A percentile compares a stretch with the other conserved stretches of the same genome.
These are phyloP conservation scores for Huntiella bhutanensis DNA, from an alignment of 2,329 filamentous ascomycete genomes.

Conservation along the genomic window DNA sequence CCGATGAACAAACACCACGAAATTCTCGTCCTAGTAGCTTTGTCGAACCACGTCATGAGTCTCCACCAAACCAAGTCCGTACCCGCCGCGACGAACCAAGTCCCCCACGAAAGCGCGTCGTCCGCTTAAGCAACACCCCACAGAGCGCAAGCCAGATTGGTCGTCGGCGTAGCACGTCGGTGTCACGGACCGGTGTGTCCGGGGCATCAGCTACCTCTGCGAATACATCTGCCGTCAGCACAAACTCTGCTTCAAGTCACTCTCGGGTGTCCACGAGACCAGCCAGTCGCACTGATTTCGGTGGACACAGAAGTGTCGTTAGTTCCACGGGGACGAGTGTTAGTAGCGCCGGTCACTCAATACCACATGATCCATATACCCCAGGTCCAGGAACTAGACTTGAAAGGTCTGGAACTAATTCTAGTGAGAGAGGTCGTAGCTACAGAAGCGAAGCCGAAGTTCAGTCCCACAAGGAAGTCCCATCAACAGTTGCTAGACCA, in stretches of 20 bases:
- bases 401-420: conserved; percentile 35
- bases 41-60: conserved; percentile 14
- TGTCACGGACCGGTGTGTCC: conserved; percentile 20
- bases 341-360: conserved; percentile 6
- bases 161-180: conserved; percentile 32
- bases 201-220: conserved; percentile 7
- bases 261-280: conserved; percentile 21
- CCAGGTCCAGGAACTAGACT: conserved; percentile 29
- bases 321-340: conserved; percentile 8
- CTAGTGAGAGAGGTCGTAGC: conserved; percentile 15
- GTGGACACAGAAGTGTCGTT: conserved; percentile 19
- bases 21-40: too few relatives aligned
- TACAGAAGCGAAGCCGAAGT: conserved; percentile 1
- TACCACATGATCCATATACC: conserved; percentile 29
- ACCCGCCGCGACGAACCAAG: conserved; percentile 29
- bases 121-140: conserved; percentile 34
- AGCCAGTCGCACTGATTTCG: conserved; percentile 23
- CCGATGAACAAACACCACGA: too few relatives aligned
- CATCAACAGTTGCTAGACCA: conserved; percentile 1
- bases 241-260: conserved; percentile 14
- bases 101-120: conserved; percentile 36
- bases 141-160: conserved; percentile 24
- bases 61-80: conserved; percentile 24
- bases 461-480: conserved; percentile 2
- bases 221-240: conserved; percentile 9